Evolutionary conservation across 306 rosid species (phyloP).

Genomic region (Glycyrrhiza uralensis): DNA sequence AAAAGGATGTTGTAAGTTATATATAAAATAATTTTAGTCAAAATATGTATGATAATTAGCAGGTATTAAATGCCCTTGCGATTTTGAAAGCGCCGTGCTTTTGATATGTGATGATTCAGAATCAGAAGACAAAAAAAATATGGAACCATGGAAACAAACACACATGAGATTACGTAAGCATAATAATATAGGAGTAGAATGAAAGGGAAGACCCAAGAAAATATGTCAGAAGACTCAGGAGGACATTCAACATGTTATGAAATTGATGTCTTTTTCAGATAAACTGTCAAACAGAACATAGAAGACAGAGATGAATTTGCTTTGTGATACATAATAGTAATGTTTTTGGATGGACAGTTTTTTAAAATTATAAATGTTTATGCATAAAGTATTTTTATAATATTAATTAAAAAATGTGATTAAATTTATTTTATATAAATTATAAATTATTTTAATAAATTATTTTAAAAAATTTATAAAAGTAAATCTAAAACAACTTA

Average conservation of each 20-base stretch:
- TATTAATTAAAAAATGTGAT: no score
- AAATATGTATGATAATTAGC: background rate
- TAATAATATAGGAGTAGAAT: background rate
- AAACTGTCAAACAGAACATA: conserved; percentile 1
- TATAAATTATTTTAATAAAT: no score
- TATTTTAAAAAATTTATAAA: no score
- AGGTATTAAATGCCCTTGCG: background rate
- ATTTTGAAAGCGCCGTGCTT: background rate
- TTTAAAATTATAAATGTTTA: no score
- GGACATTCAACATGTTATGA: conserved; percentile 11
- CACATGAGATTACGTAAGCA: conserved; percentile 11
- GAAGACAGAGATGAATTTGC: background rate
- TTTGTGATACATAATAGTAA: no score
- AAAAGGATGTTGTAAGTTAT: background rate
- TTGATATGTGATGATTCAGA: background rate
- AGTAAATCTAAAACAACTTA: no score
- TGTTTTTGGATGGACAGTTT: no score
- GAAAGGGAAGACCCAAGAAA: conserved; percentile 9
- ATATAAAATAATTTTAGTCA: no score
- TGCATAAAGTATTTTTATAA: no score
- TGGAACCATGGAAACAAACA: background rate
- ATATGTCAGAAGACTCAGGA: conserved; percentile 17
- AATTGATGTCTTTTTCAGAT: conserved; percentile 16
- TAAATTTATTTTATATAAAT: no score
- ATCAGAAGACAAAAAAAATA: background rate